Evolutionary conservation across 495 filamentous ascomycete genomes (phyloP).

Genomic region (Parmelia sp.): DNA sequence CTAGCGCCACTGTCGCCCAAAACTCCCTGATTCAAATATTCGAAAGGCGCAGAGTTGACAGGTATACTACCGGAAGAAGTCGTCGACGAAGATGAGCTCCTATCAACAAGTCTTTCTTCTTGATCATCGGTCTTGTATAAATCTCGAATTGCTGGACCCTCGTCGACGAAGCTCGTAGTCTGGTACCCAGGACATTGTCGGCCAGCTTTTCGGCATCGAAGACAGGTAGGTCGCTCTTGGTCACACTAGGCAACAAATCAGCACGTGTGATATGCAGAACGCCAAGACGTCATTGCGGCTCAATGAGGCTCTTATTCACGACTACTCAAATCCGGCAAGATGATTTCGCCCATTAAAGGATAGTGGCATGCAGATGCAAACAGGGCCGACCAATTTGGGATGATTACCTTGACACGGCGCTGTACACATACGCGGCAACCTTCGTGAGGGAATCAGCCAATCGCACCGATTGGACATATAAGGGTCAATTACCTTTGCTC

Average conservation of each 20-base stretch:
- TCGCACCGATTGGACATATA: background rate
- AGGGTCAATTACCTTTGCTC: conserved; percentile 24
- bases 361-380: background rate
- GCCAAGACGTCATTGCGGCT: background rate
- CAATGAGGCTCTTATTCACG: background rate
- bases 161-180: conserved; percentile 16
- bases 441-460: background rate
- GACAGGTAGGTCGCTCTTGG: conserved; percentile 30
- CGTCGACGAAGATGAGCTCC: background rate
- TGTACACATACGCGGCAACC: conserved; percentile 36
- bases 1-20: background rate
- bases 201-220: conserved; percentile 29
- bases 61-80: background rate
- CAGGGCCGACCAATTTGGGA: background rate
- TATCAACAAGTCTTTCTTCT: background rate
- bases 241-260: conserved; percentile 27
- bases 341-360: no score
- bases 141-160: conserved; percentile 6
- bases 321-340: no score
- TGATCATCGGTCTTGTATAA: background rate
- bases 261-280: background rate
- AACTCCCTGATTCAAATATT: background rate
- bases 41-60: background rate
- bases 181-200: conserved; percentile 28
- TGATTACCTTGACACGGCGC: conserved; percentile 25